phyloP scores from a whole-genome alignment of 2,329 filamentous ascomycete genomes.

The Volutella citrinella region DNA sequence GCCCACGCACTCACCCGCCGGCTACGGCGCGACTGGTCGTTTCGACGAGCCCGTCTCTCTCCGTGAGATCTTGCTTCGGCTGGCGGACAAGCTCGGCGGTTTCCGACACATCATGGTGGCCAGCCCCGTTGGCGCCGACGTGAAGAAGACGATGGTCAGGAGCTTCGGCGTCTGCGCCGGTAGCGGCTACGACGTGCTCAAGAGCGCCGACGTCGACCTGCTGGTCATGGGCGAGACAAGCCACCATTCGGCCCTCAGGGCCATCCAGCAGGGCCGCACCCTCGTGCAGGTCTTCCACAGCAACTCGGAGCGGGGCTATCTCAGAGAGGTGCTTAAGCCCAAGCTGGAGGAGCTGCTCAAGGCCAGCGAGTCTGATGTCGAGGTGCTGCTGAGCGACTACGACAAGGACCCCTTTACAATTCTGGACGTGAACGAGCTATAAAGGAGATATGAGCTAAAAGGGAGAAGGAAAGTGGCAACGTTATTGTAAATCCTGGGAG shows the following conservation, averaged over 20 bases:
- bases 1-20: constrained; percentile 43
- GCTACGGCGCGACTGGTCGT: constrained; percentile 51
- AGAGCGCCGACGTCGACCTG: constrained; percentile 68
- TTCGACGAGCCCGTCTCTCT: constrained; percentile 39
- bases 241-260: constrained; percentile 86
- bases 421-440: constrained; percentile 47
- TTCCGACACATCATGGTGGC: constrained; percentile 53
- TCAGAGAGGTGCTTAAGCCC: constrained; percentile 66
- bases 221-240: constrained; percentile 90
- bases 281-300: constrained; percentile 89
- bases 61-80: constrained; percentile 42
- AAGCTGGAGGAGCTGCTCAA: constrained; percentile 60
- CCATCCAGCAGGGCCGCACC: constrained; percentile 77
- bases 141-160: constrained; percentile 45
- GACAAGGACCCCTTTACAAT: constrained; percentile 91
- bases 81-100: constrained; percentile 67
- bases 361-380: constrained; percentile 46
- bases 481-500: too few relatives aligned
- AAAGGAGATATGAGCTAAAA: constrained; percentile 17
- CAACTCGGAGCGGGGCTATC: constrained; percentile 85
- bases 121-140: constrained; percentile 45
- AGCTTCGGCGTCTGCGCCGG: constrained; percentile 87
- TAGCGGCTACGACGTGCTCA: constrained; percentile 76
- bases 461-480: too few relatives aligned
- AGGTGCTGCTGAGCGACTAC: constrained; percentile 71